Conservation (phyloP, 2,329 filamentous ascomycete species). For the Zymoseptoria tritici region DNA sequence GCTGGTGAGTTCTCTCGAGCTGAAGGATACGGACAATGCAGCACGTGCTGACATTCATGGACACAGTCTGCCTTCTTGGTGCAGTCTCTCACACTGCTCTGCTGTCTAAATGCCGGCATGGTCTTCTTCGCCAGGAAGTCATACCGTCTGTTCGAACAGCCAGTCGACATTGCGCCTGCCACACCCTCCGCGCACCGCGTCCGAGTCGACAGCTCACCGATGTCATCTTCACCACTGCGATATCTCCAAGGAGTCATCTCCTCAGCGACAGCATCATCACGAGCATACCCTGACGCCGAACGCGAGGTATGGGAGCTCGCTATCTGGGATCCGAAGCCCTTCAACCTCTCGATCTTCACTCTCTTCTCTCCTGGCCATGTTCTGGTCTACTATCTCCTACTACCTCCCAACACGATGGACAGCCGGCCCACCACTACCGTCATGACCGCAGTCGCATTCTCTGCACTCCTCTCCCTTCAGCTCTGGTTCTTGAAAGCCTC, state of each 20-base stretch:
- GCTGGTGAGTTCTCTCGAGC: constrained; percentile 43
- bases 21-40: not conserved
- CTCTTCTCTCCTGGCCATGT: constrained; percentile 90
- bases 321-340: constrained; percentile 86
- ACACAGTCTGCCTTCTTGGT: constrained; percentile 52
- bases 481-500: constrained; percentile 64
- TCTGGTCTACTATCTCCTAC: constrained; percentile 79
- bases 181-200: constrained; percentile 87
- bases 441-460: constrained; percentile 71
- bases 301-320: constrained; percentile 92
- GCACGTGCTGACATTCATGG: constrained; percentile 9
- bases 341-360: constrained; percentile 75
- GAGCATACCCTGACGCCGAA: constrained; percentile 72
- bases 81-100: constrained; percentile 60
- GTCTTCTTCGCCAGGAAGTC: constrained; percentile 73
- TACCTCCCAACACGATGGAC: constrained; percentile 70
- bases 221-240: constrained; percentile 68
- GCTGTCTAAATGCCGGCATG: constrained; percentile 70
- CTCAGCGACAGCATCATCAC: constrained; percentile 63
- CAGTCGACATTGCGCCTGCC: constrained; percentile 65
- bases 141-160: constrained; percentile 85
- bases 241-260: constrained; percentile 63
- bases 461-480: constrained; percentile 67
- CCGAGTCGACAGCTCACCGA: constrained; percentile 74
- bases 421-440: constrained; percentile 78